Conservation (phyloP, 768 basidiomycete species). For the Aureoboletus auriporus region DNA sequence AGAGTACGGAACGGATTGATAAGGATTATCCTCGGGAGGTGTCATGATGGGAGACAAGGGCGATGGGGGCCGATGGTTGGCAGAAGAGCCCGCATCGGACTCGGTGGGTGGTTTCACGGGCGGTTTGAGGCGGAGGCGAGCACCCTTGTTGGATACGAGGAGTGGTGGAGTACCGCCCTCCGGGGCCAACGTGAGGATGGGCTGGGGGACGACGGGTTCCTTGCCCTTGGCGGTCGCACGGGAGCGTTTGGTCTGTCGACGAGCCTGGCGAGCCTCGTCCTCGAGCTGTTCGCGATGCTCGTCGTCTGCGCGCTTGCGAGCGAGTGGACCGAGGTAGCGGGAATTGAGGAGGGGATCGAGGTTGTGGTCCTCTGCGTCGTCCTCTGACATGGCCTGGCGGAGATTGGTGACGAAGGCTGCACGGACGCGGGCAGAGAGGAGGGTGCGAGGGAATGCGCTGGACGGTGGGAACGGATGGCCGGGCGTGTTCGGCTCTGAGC, state of each 20-base stretch:
- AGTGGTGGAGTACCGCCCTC: constrained; percentile 26
- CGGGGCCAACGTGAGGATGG: constrained; percentile 22
- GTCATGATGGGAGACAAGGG: constrained; percentile 33
- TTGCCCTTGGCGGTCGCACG: constrained; percentile 37
- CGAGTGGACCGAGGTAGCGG: constrained; percentile 42
- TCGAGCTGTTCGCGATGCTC: constrained; percentile 38
- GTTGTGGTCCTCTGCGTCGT: constrained; percentile 39
- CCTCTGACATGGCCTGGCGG: constrained; percentile 45
- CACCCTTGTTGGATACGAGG: constrained; percentile 45
- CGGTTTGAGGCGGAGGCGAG: constrained; percentile 47
- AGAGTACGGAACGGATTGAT: constrained; percentile 21
- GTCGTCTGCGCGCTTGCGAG: constrained; percentile 42
- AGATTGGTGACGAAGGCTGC: constrained; percentile 45
- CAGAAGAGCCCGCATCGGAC: constrained; percentile 13
- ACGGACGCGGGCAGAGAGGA: constrained; percentile 40
- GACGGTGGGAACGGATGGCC: constrained; percentile 36
- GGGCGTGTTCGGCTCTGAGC: constrained; percentile 30
- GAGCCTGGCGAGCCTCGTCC: constrained; percentile 43
- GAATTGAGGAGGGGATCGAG: constrained; percentile 44
- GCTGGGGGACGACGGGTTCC: constrained; percentile 27
- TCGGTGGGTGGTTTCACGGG: constrained; percentile 31
- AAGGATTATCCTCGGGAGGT: constrained; percentile 31
- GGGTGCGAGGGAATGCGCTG: constrained; percentile 47
- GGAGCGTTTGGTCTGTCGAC: constrained; percentile 32
- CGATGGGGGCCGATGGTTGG: constrained; percentile 22